Conservation (phyloP, 208 protist species). For the Polymyxa betae region DNA sequence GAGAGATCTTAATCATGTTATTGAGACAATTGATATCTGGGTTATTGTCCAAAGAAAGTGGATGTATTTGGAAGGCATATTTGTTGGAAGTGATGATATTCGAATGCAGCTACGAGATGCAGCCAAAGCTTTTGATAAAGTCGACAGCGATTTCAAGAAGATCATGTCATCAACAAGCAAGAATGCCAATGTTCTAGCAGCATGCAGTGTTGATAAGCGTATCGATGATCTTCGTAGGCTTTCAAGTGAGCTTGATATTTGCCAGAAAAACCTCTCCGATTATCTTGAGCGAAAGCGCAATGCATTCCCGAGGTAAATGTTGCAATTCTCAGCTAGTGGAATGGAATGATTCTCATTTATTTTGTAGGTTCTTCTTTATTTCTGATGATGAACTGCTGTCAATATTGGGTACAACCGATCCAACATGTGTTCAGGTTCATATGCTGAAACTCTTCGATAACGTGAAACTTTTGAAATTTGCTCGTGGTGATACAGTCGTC, state of each 20-base stretch:
- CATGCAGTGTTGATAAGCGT: conserved; percentile 86
- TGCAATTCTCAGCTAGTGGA: neutral
- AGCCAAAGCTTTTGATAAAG: conserved; percentile 89
- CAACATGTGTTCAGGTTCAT: conserved; percentile 92
- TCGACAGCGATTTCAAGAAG: conserved; percentile 93
- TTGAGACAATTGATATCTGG: conserved; percentile 94
- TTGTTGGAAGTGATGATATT: conserved; percentile 97
- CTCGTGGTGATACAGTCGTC: conserved; percentile 80
- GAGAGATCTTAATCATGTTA: conserved; percentile 88
- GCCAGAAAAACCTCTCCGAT: conserved; percentile 95
- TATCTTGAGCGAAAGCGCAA: conserved; percentile 96
- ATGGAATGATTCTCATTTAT: neutral
- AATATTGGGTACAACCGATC: conserved; percentile 92
- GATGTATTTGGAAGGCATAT: conserved; percentile 99
- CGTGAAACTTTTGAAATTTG: conserved; percentile 87
- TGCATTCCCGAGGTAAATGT: conserved; percentile 85
- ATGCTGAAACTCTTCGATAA: conserved; percentile 99
- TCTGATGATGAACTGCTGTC: conserved; percentile 97
- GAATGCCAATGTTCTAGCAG: conserved; percentile 86
- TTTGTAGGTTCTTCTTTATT: conserved; percentile 94
- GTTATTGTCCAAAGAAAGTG: conserved; percentile 96
- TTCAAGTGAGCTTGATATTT: conserved; percentile 90
- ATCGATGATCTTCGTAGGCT: conserved; percentile 87
- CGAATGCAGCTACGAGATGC: conserved; percentile 95
- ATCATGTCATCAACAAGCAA: conserved; percentile 89